Evolutionary conservation across 345 rosid species (phyloP).

Genomic region (Balakata baccata): DNA sequence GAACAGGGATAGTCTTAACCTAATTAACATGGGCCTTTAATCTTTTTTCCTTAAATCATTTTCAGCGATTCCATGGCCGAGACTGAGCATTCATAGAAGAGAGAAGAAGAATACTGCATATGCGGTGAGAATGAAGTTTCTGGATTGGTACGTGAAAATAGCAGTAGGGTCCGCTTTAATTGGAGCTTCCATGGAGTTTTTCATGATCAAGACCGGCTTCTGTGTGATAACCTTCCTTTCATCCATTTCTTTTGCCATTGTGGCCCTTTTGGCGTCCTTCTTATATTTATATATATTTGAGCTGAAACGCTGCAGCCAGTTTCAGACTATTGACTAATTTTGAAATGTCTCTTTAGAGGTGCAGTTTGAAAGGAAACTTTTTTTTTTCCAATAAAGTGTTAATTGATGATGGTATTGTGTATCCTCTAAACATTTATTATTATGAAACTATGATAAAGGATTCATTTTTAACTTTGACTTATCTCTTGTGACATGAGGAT

Average conservation of each 20-base stretch:
- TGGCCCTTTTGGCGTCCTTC: neutral
- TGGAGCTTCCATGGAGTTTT: slow-evolving; percentile 88
- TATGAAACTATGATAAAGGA: neutral
- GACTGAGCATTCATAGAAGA: neutral
- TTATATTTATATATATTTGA: neutral
- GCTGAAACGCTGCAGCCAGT: neutral
- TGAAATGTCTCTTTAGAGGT: neutral
- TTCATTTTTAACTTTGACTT: too few relatives aligned
- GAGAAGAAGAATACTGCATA: neutral
- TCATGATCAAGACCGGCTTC: slow-evolving; percentile 95
- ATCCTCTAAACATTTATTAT: neutral
- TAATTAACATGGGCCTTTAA: neutral
- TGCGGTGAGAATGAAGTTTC: slow-evolving; percentile 41
- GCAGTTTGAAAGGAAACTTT: too few relatives aligned
- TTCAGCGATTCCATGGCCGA: neutral
- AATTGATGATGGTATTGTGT: neutral
- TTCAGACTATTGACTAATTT: neutral
- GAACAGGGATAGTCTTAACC: neutral
- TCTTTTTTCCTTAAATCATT: neutral
- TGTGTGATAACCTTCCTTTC: slow-evolving; percentile 56
- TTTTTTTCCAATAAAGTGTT: neutral
- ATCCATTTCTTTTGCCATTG: neutral
- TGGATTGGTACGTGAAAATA: slow-evolving; percentile 85
- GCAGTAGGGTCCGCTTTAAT: slow-evolving; percentile 63
- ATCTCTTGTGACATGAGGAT: neutral